Evolutionary conservation across 192 early-diverging fungal species (phyloP), one percentile per base, ranked within the genome.

Genomic region (Coemansia sp.): DNA sequence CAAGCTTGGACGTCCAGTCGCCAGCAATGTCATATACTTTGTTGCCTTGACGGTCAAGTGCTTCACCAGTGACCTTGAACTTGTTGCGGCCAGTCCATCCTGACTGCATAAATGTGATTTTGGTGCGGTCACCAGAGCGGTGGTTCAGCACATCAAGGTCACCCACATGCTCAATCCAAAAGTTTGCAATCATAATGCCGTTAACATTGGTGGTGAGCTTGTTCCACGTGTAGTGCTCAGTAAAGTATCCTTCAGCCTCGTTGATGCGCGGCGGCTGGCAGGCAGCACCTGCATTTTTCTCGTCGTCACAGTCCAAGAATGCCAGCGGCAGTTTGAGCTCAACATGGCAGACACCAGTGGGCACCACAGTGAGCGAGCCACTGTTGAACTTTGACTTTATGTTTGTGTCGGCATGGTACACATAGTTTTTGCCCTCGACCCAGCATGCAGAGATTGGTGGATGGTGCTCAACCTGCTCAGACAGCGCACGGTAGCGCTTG

Each of bases 361-460:
- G 93, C 21, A 88, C 78, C 0, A 95, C 82, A 36, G 92, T 90
- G 38, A 95, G 85, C 15, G 87, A 89, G 46, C 89, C 90, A 54
- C 92, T 90, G 85, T 89, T 92, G 74, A 95, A 93, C 72, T 89
- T 90, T 60, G 85, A 87, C 64, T 89, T 90, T 36, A 93, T 89
- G 67, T 93, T 89, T 15, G 90, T 90, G 71, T 95, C 93, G 11
- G 92, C 90, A 67, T 88, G 92, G 60, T 91, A 93, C 25, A 85
- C 71, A 65, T 90, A 95, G 72, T 89, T 86, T 7, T 86, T 82
- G 5, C 88, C 89, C 48, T 95, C 93, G 55, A 89, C 88, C 81
- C 89, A 88, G 75, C 91, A 95, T 6, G 93, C 93, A 28, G 86
- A 88, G 49, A 95, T 87, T 6, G 93, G 93, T 85, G 93, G 93